Base-by-base conservation (phyloP, 73 alveolate species). In the Stentor roeselii region DNA sequence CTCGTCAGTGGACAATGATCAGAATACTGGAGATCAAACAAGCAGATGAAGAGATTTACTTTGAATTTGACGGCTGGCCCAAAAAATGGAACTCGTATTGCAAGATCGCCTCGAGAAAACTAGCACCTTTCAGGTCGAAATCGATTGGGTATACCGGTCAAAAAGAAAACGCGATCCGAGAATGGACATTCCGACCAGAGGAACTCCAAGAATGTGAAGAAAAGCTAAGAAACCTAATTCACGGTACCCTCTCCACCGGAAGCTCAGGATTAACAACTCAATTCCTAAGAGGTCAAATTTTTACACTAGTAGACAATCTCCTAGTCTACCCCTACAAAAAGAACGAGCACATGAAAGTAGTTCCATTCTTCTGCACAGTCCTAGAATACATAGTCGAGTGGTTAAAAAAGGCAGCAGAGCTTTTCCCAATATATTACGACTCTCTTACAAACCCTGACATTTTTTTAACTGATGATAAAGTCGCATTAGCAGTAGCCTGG, bases 241-340 rank as follows among this genome's bases (percentile, higher is more conserved):
- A 11, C 3, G 32, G 60, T 14, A 50, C 3, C 35, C 40, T 83
- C n/a, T 3, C 58, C 61, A 11, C 21, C 6, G 67, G 21, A 21
- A 50, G 21, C 21, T 6, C 67, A 11, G 67, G 30, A 50, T 6
- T 11, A 50, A 82, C 92, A 27, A 87, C 92, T 11, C 86, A 88
- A 78, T 85, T 83, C 75, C 78, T 93, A 3, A 75, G 98, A 82
- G 98, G 95, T 21, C 89, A 90, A 83, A 83, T 91, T 21, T 93
- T 84, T 84, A 88, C 87, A 42, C 88, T 90, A 82, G 91, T 93
- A 3, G 98, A 93, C 90, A 87, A 89, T 58, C 82, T 93, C 3
- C 87, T 93, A 6, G 77, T 92, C 32, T 35, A 60, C 6, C 80
- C 60, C 60, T 36, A 82, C 36, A 3, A 42, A 30, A 27, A 59